phyloP scores from a whole-genome alignment of 2,329 filamentous ascomycete species.

The Fonsecaea pugnacius region DNA sequence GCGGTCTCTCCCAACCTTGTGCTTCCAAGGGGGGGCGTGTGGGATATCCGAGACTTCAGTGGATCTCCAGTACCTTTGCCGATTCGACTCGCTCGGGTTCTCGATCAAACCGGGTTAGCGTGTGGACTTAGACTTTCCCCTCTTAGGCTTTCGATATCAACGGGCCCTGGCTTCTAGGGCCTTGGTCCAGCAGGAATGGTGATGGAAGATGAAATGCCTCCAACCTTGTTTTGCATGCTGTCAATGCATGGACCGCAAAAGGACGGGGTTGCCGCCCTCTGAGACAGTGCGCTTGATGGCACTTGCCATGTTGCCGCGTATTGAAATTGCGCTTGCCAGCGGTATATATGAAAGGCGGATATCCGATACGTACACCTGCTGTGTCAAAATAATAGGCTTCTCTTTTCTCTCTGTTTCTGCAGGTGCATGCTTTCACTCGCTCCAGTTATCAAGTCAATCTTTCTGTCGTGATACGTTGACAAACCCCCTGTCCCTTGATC shows the following conservation, averaged over 20 bases:
- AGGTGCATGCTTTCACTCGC: background rate
- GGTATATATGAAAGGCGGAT: constrained; percentile 9
- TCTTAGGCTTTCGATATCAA: constrained; percentile 12
- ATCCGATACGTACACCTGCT: background rate
- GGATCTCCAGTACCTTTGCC: constrained; percentile 11
- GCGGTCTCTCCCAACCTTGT: background rate
- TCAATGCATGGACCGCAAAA: constrained; percentile 2
- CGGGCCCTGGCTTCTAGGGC: background rate
- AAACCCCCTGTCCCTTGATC: background rate
- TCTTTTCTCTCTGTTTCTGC: background rate
- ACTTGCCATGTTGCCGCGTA: background rate
- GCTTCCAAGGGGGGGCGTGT: constrained; percentile 9
- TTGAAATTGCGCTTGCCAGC: background rate
- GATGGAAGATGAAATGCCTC: background rate
- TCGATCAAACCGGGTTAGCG: constrained; percentile 12
- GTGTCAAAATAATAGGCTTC: background rate
- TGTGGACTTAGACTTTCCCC: background rate
- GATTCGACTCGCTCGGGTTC: constrained; percentile 12
- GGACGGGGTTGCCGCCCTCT: background rate
- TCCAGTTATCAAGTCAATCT: background rate
- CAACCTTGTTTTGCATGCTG: constrained; percentile 7
- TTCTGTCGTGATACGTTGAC: background rate
- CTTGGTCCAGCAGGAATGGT: background rate
- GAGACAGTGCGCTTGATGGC: background rate
- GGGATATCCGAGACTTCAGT: constrained; percentile 5